Evolutionary conservation across 768 basidiomycete species (phyloP), one percentile per base, ranked within the genome.

Genomic region (Tulasnella sp.): DNA sequence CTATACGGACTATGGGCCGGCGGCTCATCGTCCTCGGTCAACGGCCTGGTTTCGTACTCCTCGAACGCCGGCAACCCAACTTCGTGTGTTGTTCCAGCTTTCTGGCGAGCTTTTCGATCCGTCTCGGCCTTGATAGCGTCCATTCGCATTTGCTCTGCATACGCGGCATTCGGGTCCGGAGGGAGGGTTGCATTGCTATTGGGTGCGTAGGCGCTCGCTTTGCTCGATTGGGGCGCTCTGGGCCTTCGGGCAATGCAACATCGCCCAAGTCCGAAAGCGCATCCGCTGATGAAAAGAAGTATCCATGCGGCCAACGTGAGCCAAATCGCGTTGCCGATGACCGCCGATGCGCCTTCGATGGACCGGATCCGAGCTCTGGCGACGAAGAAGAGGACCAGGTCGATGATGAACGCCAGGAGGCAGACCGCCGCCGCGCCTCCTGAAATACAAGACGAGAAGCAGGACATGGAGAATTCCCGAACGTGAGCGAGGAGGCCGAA

Each of bases 251-350:
- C 83, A n/a, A 94, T 84, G 77, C 94, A 96, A 75, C 94, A 95
- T 73, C 91, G 84, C 17, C 95, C 95, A 44, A 94, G 76, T 2
- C 89, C 85, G 77, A 88, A 96, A 82, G 94, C 89, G 79, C 94
- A 96, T 14, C 94, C 92, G 62, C 91, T 90, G 80, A 97, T 90
- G 84, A 95, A 93, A 52, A 98, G 83, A 22, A 95, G 82, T 19
- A 95, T 32, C 86, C 90, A 94, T 0, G 93, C 92, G 1, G 87
- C 90, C 39, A 98, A 86, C 2, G 92, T 94, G 62, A 98, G 82
- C 95, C 95, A 98, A 52, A 95, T 86, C 26, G 91, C 94, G 73
- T 85, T 89, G n/a, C 95, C 95, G 8, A 95, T 90, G 22, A 83
- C 81, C 0, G 96, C 95, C 0, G 83, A 83, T 5, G 92, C 94